A percentile compares a stretch with the other conserved stretches of the same genome.
Conservation (phyloP, 306 rosid species). For the Sechiopsis laciniata region DNA sequence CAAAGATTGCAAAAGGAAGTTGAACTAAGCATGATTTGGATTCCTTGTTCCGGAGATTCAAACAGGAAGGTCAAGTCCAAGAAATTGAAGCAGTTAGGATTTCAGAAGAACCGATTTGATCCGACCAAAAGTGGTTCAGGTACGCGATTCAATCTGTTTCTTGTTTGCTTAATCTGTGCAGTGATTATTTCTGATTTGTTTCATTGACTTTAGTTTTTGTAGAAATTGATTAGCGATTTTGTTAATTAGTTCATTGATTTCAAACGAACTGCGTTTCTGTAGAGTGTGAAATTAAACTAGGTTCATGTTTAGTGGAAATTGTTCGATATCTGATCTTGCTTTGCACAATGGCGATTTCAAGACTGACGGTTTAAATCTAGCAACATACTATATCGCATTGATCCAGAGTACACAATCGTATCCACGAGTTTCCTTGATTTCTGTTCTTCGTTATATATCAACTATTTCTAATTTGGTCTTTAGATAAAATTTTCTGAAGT, state of each 20-base stretch:
- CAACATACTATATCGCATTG: background rate
- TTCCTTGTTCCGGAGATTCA: constrained; percentile 73
- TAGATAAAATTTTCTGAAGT: constrained; percentile 8
- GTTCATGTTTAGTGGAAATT: background rate
- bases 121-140: constrained; percentile 59
- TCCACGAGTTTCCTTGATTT: background rate
- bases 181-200: constrained; percentile 13
- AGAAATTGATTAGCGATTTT: background rate
- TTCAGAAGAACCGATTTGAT: constrained; percentile 38
- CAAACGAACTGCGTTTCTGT: background rate
- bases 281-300: background rate
- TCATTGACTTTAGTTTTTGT: constrained; percentile 13
- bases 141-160: constrained; percentile 11
- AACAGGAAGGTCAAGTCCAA: constrained; percentile 42
- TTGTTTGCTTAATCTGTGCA: background rate
- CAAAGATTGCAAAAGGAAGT: constrained; percentile 11
- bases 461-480: background rate
- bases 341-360: constrained; percentile 7
- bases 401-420: too few species aligned
- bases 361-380: background rate
- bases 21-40: constrained; percentile 61
- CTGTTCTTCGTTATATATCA: background rate
- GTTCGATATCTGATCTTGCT: constrained; percentile 9
- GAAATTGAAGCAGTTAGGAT: constrained; percentile 43
- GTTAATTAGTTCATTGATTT: background rate